phyloP scores from a whole-genome alignment of 805 yeast genomes.

The Komagataella phaffii region DNA sequence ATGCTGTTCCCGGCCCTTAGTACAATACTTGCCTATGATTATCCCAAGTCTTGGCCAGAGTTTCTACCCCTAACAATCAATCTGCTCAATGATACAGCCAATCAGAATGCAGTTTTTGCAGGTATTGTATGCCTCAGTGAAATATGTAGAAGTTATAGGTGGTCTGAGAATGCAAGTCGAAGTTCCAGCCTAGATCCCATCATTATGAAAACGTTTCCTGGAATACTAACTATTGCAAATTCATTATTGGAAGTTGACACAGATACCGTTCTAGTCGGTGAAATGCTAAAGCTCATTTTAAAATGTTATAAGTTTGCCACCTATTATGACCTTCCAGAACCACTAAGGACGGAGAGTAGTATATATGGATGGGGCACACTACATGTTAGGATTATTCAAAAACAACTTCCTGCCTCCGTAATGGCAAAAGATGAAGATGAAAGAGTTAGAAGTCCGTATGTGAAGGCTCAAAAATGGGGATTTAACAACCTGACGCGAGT shows the following conservation, averaged over 20 bases:
- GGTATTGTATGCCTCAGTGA: conserved; percentile 72
- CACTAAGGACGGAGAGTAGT: conserved; percentile 39
- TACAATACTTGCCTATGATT: conserved; percentile 30
- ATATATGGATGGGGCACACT: conserved; percentile 63
- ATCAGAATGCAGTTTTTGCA: conserved; percentile 32
- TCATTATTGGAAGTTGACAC: conserved; percentile 26
- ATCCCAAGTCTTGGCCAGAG: conserved; percentile 36
- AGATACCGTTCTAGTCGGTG: conserved; percentile 30
- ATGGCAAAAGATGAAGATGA: conserved; percentile 38
- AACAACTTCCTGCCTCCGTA: conserved; percentile 42
- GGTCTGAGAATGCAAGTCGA: conserved; percentile 53
- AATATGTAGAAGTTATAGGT: conserved; percentile 61
- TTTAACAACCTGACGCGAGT: conserved; percentile 63
- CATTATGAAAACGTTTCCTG: conserved; percentile 53
- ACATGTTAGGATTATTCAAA: conserved; percentile 53
- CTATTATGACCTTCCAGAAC: conserved; percentile 62
- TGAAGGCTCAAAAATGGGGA: conserved; percentile 80
- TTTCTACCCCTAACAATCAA: conserved; percentile 33
- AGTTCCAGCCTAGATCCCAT: conserved; percentile 39
- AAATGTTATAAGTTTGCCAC: conserved; percentile 78
- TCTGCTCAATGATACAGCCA: conserved; percentile 29
- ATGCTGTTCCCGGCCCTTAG: conserved; percentile 39
- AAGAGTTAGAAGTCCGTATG: conserved; percentile 43
- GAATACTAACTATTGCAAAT: conserved; percentile 52
- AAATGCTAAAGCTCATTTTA: conserved; percentile 60